These are phyloP conservation scores for Inonotus hispidus DNA, from an alignment of 1,284 basidiomycete genomes.

Conservation along the genomic window DNA sequence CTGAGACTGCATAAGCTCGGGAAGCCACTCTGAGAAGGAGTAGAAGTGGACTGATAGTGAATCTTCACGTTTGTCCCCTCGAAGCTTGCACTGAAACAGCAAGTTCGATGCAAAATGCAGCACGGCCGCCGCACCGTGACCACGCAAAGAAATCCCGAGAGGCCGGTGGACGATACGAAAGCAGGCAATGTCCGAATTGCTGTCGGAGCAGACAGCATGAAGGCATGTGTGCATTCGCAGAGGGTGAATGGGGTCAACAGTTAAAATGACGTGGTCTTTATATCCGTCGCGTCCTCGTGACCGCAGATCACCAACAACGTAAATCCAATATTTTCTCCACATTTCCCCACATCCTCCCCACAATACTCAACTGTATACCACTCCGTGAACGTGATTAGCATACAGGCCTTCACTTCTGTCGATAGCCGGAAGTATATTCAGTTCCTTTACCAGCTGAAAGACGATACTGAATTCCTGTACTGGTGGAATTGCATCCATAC, in stretches of 20 bases:
- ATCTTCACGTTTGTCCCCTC: background rate
- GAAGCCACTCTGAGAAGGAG: background rate
- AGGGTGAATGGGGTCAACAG: no score
- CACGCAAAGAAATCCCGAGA: no score
- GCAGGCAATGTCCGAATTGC: no score
- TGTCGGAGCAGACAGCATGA: no score
- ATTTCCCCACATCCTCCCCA: background rate
- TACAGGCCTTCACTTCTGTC: background rate
- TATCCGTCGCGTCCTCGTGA: no score
- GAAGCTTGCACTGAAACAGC: background rate
- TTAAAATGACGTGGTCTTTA: no score
- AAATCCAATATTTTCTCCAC: no score
- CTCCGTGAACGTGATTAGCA: slow-evolving; percentile 1
- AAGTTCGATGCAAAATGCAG: background rate
- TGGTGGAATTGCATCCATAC: background rate
- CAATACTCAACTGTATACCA: background rate
- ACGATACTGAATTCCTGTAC: background rate
- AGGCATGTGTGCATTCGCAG: no score
- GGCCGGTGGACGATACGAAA: no score
- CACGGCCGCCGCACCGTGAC: background rate
- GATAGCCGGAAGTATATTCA: background rate
- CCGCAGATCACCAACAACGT: no score
- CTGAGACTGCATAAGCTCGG: no score
- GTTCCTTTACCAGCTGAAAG: background rate
- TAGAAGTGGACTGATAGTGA: background rate